Percentiles rank a stretch among this genome's conserved stretches.
These are phyloP conservation scores for Fermentozyma sake DNA, from an alignment of 1,139 yeast genomes.

Conservation along the genomic window DNA sequence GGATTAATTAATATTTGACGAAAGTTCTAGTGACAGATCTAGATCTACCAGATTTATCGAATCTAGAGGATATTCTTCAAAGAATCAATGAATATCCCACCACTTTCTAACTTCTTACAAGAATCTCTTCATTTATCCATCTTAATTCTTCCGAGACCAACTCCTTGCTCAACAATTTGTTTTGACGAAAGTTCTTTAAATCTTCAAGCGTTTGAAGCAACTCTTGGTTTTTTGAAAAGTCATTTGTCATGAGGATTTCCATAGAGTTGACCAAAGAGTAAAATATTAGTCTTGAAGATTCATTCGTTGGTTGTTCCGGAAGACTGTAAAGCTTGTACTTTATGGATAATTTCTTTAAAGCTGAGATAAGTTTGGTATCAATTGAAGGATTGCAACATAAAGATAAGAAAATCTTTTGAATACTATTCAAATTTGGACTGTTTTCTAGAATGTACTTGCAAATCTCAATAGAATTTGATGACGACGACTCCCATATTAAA, in stretches of 20 bases:
- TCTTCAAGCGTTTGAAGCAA: slow-evolving; percentile 8
- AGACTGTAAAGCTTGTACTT: slow-evolving; percentile 24
- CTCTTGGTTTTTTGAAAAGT: slow-evolving; percentile 3
- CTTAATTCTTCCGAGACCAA: slow-evolving; percentile 4
- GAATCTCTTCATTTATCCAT: slow-evolving; percentile 7
- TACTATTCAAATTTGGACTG: slow-evolving; percentile 14
- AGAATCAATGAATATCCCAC: too few species aligned
- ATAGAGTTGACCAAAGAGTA: slow-evolving; percentile 19
- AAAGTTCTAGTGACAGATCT: too few species aligned
- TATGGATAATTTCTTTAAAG: slow-evolving; percentile 28
- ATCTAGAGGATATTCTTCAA: too few species aligned
- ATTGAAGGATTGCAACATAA: slow-evolving; percentile 16
- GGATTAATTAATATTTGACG: too few species aligned
- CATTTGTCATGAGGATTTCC: slow-evolving; percentile 9
- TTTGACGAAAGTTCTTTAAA: slow-evolving; percentile 13
- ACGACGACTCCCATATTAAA: slow-evolving; percentile 39
- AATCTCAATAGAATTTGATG: slow-evolving; percentile 12
- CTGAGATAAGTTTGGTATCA: slow-evolving; percentile 17
- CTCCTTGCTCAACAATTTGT: slow-evolving; percentile 13
- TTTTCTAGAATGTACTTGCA: slow-evolving; percentile 13
- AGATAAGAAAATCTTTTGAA: slow-evolving; percentile 24
- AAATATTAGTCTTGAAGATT: slow-evolving; percentile 12
- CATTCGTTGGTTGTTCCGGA: slow-evolving; percentile 11
- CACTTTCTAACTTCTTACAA: too few species aligned
- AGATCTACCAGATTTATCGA: too few species aligned